Percentiles rank a stretch among this genome's conserved stretches.
Conservation (phyloP, 805 yeast genomes). For the Metschnikowia arizonensis region DNA sequence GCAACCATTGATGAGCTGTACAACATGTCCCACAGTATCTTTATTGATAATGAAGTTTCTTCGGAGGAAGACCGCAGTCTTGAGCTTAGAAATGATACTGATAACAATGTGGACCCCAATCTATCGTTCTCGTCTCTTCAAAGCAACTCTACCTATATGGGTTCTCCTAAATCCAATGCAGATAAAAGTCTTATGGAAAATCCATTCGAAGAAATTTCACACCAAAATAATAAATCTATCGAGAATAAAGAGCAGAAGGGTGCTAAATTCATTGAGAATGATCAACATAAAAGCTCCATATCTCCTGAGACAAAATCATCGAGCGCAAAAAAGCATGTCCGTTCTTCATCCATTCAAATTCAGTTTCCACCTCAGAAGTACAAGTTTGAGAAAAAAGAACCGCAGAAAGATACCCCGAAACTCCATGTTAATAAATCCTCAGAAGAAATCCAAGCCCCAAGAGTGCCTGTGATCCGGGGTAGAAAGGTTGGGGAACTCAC, state of each 20-base stretch:
- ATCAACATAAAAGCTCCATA: not conserved
- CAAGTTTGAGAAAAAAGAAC: slow-evolving; percentile 19
- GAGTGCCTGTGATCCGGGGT: slow-evolving; percentile 46
- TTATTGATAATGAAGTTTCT: slow-evolving; percentile 19
- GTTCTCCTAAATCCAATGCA: not conserved
- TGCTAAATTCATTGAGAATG: not conserved
- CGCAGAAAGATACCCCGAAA: not conserved
- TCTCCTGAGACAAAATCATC: not conserved
- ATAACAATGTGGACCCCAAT: not conserved
- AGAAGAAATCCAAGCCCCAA: slow-evolving; percentile 8
- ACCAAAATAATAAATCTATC: not conserved
- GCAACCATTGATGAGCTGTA: slow-evolving; percentile 26
- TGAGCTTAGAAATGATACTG: not conserved
- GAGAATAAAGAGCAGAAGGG: not conserved
- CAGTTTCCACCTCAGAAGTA: slow-evolving; percentile 40
- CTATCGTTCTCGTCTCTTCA: slow-evolving; percentile 3
- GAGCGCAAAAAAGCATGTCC: not conserved
- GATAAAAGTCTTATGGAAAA: not conserved
- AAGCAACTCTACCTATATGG: slow-evolving; percentile 1
- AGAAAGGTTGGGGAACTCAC: slow-evolving; percentile 62
- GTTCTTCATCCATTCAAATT: slow-evolving; percentile 12
- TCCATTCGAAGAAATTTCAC: not conserved
- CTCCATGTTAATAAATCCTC: not conserved
- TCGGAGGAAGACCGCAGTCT: slow-evolving; percentile 10
- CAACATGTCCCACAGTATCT: slow-evolving; percentile 24